phyloP scores from a whole-genome alignment of 129 eudicot species.

The Tagetes erecta region DNA sequence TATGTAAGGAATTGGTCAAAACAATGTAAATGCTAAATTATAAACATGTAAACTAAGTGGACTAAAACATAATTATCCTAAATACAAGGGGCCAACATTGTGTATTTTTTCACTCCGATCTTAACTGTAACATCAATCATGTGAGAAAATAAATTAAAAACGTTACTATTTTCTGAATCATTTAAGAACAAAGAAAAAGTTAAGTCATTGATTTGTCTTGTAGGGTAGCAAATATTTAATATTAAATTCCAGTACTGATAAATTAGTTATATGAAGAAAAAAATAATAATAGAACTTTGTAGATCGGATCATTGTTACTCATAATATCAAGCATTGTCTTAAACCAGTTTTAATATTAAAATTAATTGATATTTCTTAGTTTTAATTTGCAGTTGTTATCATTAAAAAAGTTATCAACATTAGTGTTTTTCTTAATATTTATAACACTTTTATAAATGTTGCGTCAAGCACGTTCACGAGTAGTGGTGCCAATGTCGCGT shows the following conservation, averaged over 20 bases:
- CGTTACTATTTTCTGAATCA: constrained; percentile 1
- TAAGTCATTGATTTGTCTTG: constrained; percentile 22
- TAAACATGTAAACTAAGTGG: not conserved
- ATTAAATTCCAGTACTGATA: not conserved
- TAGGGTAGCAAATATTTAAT: not conserved
- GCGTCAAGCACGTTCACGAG: too few relatives aligned
- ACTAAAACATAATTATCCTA: not conserved
- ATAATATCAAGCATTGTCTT: too few relatives aligned
- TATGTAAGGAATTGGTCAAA: not conserved
- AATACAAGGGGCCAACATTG: constrained; percentile 11
- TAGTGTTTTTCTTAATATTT: too few relatives aligned
- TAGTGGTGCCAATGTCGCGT: too few relatives aligned
- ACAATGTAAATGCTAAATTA: not conserved
- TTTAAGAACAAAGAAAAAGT: constrained; percentile 10
- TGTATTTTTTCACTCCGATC: not conserved
- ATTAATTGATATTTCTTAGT: too few relatives aligned
- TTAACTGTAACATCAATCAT: constrained; percentile 22
- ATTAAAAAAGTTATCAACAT: too few relatives aligned
- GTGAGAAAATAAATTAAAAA: constrained; percentile 1
- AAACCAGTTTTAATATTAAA: too few relatives aligned
- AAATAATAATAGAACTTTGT: not conserved
- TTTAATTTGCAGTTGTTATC: too few relatives aligned
- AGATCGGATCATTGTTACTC: not conserved
- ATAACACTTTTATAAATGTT: too few relatives aligned
- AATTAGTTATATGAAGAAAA: not conserved